Conservation (phyloP, 73 alveolate species). For the Vitrella brassicaformis region DNA sequence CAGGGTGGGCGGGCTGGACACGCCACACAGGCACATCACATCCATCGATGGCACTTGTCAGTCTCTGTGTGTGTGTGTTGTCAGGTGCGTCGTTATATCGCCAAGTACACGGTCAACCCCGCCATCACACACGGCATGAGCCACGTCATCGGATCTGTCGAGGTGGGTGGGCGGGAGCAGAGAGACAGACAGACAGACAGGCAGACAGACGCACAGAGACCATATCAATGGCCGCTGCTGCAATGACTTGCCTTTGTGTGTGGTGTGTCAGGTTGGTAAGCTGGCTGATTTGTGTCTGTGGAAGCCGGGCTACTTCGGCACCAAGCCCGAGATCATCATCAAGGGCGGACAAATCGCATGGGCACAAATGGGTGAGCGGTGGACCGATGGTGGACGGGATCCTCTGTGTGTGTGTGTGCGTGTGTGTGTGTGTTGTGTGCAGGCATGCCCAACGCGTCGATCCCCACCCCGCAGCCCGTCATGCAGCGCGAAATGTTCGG, state of each 20-base stretch:
- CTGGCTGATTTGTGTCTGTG: conserved; percentile 30
- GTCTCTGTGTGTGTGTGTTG: background rate
- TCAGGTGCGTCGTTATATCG: conserved; percentile 10
- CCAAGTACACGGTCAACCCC: conserved; percentile 35
- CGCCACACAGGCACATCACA: too few species aligned
- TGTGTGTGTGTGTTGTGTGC: too few species aligned
- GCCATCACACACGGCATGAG: conserved; percentile 39
- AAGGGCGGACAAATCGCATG: conserved; percentile 35
- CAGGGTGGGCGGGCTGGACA: too few species aligned
- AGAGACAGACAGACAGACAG: too few species aligned
- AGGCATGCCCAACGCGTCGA: conserved; percentile 35
- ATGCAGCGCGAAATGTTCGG: conserved; percentile 37
- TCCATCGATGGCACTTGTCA: too few species aligned
- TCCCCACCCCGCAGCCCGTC: conserved; percentile 43
- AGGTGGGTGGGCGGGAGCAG: conserved; percentile 2
- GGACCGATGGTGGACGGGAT: too few species aligned
- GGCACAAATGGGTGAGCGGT: conserved; percentile 42
- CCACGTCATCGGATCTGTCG: conserved; percentile 24
- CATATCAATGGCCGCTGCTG: background rate
- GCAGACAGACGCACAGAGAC: background rate
- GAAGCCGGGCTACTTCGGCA: conserved; percentile 24
- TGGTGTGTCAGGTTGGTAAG: conserved; percentile 24
- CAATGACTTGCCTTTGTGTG: background rate
- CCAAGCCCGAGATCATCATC: conserved; percentile 31
- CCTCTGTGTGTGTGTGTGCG: too few species aligned